Evolutionary conservation across 75 land plant genomes (phyloP), one percentile per base, ranked within the genome.

Genomic region (Larix kaempferi): DNA sequence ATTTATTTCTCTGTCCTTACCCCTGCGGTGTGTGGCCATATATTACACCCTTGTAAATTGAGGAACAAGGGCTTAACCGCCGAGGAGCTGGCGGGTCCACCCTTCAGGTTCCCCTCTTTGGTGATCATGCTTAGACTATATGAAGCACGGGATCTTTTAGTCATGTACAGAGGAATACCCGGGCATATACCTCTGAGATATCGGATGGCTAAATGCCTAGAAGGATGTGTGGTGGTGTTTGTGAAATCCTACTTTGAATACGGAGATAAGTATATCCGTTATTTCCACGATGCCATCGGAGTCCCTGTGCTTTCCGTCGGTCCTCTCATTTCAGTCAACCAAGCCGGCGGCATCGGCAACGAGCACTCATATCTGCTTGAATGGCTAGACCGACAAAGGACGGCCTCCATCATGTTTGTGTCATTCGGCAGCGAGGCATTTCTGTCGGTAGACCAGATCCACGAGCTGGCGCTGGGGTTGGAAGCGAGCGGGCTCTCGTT

Each of bases 381-480:
- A 39, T 81, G 83, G 83, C 59, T 81, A 11, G 75, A 78, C 11
- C 39, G n/a, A 2, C 75, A 60, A 8, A 57, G 73, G 37, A 65
- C 83, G 22, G 55, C 35, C 10, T 81, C 85, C 17, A 61, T 83
- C 23, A n/a, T 75, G 1, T 83, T 62, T 56, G 39, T 83, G 25
- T 74, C 85, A 19, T 83, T 83, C 29, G 85, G 85, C 1, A 83
- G 82, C 61, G 37, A 75, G 0, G 72, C 44, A 13, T 29, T 49
- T 35, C 25, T 76, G 8, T 80, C 78, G 56, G n/a, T 22, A 26
- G 11, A 55, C 55, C 78, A 80, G 37, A 57, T 75, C 21, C 35
- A 44, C 19, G 85, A 83, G 37, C 54, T 83, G 57, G 78, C 58
- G 1, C 21, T 23, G 17, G 85, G 83, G 7, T 71, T 83, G 22